phyloP scores from a whole-genome alignment of 176 grass and related monocot genomes.

The Poa annua region DNA sequence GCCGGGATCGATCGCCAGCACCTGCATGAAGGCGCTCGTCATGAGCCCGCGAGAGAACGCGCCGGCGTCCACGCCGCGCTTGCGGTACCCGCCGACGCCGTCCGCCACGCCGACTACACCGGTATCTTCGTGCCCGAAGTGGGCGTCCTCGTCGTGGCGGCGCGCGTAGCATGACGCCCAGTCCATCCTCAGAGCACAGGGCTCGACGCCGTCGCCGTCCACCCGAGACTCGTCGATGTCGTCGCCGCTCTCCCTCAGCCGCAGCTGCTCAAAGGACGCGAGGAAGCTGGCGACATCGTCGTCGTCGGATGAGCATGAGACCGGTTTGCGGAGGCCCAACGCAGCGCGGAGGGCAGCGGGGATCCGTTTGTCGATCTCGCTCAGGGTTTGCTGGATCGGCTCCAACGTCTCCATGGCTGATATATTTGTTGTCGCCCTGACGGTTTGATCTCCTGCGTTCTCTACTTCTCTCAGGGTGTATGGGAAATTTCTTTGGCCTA shows the following conservation, averaged over 20 bases:
- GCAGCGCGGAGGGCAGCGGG: constrained; percentile 7
- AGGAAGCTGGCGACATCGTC: neutral
- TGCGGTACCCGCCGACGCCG: constrained; percentile 38
- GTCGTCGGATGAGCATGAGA: neutral
- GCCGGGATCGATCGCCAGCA: neutral
- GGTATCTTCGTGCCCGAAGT: constrained; percentile 32
- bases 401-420: neutral
- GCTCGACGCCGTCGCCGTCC: neutral
- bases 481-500: neutral
- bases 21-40: constrained; percentile 1
- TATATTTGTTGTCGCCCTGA: neutral
- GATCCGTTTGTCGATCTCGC: constrained; percentile 23
- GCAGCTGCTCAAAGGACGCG: neutral
- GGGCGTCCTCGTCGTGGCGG: constrained; percentile 38
- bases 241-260: neutral
- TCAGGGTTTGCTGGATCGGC: constrained; percentile 34
- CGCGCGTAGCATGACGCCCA: constrained; percentile 16
- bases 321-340: neutral
- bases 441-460: neutral
- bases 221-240: neutral
- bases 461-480: too few species aligned
- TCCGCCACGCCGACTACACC: constrained; percentile 44
- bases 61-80: constrained; percentile 6
- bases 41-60: constrained; percentile 44
- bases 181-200: constrained; percentile 20